Evolutionary conservation across 805 yeast species (phyloP).

Genomic region (Lachancea mirantina): DNA sequence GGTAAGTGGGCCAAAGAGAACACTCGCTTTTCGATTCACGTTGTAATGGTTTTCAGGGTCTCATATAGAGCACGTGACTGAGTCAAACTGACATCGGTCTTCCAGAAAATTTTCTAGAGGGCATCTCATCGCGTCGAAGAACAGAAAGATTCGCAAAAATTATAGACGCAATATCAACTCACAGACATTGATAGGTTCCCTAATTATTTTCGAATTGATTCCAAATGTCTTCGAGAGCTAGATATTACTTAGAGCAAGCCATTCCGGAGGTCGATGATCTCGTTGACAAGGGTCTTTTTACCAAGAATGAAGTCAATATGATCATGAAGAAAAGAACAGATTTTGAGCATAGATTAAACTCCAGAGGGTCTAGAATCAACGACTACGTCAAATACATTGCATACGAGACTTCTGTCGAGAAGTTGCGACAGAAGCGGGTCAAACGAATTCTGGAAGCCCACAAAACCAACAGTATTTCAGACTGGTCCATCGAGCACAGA

Average conservation of each 20-base stretch:
- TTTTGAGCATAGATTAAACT: conserved; percentile 82
- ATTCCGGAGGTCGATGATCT: conserved; percentile 92
- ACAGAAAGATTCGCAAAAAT: too few species aligned
- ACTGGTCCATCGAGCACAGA: conserved; percentile 80
- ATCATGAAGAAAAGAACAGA: conserved; percentile 92
- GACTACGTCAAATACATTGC: conserved; percentile 76
- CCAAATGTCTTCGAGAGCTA: conserved; percentile 45
- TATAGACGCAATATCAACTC: too few species aligned
- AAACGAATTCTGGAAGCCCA: conserved; percentile 51
- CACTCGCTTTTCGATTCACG: too few species aligned
- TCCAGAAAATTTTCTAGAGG: conserved; percentile 9
- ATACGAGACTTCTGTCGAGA: conserved; percentile 75
- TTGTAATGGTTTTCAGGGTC: too few species aligned
- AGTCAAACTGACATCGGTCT: background rate
- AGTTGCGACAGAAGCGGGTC: conserved; percentile 64
- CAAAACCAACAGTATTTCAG: conserved; percentile 63
- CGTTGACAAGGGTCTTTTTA: conserved; percentile 71
- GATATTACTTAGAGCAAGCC: conserved; percentile 56
- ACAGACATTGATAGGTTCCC: too few species aligned
- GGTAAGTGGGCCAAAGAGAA: too few species aligned
- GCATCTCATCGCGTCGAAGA: conserved; percentile 11
- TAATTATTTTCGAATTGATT: background rate
- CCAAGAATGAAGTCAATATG: conserved; percentile 69
- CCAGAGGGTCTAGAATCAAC: conserved; percentile 70
- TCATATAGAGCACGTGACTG: conserved; percentile 2